phyloP scores from a whole-genome alignment of 192 early-diverging fungal genomes.

The Entomortierella beljakovae region DNA sequence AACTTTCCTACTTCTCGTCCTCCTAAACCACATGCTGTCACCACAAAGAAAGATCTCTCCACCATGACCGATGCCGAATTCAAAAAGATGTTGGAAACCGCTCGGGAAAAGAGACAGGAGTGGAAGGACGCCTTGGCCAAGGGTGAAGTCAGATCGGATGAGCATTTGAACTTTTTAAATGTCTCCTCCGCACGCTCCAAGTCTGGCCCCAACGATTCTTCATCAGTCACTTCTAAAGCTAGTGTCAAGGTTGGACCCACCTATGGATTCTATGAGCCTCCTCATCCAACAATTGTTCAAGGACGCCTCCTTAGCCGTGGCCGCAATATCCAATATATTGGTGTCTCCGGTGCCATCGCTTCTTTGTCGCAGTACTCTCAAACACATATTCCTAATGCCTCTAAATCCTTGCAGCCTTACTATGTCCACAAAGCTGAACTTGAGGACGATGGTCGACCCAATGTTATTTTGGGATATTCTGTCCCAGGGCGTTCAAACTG shows the following conservation, averaged over 20 bases:
- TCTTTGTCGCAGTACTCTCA: constrained; percentile 52
- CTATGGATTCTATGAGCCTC: constrained; percentile 51
- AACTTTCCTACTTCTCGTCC: constrained; percentile 73
- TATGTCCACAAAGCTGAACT: constrained; percentile 71
- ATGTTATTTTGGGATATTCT: constrained; percentile 41
- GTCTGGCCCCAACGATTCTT: constrained; percentile 42
- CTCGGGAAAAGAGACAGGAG: constrained; percentile 60
- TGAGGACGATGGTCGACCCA: constrained; percentile 61
- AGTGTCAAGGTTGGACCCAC: constrained; percentile 52
- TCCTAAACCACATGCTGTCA: constrained; percentile 58
- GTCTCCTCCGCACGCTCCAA: constrained; percentile 12
- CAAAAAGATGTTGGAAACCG: constrained; percentile 67
- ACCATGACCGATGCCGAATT: constrained; percentile 70
- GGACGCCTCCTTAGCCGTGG: constrained; percentile 72
- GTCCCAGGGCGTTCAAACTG: constrained; percentile 14
- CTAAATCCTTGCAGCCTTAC: constrained; percentile 63
- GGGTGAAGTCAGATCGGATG: constrained; percentile 28
- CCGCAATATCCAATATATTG: constrained; percentile 61
- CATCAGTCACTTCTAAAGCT: constrained; percentile 22
- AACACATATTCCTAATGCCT: constrained; percentile 53
- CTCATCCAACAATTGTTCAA: constrained; percentile 59
- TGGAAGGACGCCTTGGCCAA: constrained; percentile 64
- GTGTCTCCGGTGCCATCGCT: constrained; percentile 74
- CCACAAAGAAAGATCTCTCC: constrained; percentile 63
- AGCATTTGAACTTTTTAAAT: constrained; percentile 35